Base-by-base conservation (phyloP, 2,329 filamentous ascomycete genomes). In the Ilyonectria robusta region DNA sequence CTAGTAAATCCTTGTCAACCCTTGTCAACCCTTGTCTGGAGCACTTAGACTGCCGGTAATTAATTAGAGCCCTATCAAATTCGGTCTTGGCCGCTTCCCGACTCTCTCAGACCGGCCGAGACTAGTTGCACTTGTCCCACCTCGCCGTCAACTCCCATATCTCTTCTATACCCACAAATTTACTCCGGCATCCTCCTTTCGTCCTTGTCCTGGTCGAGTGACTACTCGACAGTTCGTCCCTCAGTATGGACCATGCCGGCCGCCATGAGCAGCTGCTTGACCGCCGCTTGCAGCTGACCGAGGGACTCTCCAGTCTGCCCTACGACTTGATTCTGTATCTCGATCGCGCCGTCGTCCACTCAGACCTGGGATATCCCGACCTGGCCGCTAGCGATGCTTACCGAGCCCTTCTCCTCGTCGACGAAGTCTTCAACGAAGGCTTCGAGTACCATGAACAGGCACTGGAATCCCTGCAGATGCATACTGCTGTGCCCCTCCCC, bases 381-480 rank as follows among this genome's bases (percentile, higher is more conserved):
- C 88, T 99, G 44, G 94, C 94, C 6, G 91, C 92, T 11, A 94
- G 94, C 37, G 95, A 98, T 84, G 94, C 94, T 6, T 98, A 98
- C 79, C 92, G 93, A 62, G 94, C 95, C 1, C 86, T 98, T n/a
- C 88, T 97, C 4, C 84, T 99, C 53, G 88, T 93, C 17, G 95
- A 98, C 77, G 94, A 96, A 71, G 87, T 94, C 40, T 81, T 86
- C 70, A 91, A 96, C 62, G 93, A 95, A 68, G 88, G 89, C 44
- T 95, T 93, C 72, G 94, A 98, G 79, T 97, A 94, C 75, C 92
- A 96, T 77, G 90, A 94, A 17, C 83, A 88, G 72, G 91, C 91
- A 9, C 72, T 85, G 7, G 87, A 88, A 58, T 84, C 86, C 10
- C 80, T 92, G 54, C 72, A 72, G 60, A 79, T 75, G 71, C 74